These are phyloP conservation scores for Hypoxylon subgilvum DNA, from an alignment of 495 filamentous ascomycete species.

Conservation along the genomic window DNA sequence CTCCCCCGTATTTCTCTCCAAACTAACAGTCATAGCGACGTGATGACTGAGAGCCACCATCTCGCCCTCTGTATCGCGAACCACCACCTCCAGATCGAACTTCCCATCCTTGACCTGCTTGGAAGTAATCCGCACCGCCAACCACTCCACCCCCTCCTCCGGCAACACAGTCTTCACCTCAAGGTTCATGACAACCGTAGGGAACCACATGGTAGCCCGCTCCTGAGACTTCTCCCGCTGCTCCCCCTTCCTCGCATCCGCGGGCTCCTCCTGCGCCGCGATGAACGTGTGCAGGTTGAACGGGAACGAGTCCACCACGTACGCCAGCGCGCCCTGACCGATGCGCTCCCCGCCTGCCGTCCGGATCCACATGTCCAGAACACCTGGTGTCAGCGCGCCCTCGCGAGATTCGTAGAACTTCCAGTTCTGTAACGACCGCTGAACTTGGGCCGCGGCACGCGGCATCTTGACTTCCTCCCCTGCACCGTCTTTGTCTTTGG, in stretches of 20 bases:
- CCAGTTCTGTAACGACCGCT: slow-evolving; percentile 59
- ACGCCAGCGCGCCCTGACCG: slow-evolving; percentile 63
- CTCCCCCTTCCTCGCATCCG: not conserved
- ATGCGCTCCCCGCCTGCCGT: slow-evolving; percentile 57
- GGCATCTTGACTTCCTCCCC: slow-evolving; percentile 49
- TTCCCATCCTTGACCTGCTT: slow-evolving; percentile 67
- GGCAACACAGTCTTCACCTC: slow-evolving; percentile 71
- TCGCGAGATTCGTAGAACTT: slow-evolving; percentile 62
- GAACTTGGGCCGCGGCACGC: slow-evolving; percentile 53
- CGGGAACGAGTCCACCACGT: slow-evolving; percentile 60
- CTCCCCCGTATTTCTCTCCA: slow-evolving; percentile 40
- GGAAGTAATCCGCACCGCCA: slow-evolving; percentile 63
- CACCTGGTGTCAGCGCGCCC: slow-evolving; percentile 47
- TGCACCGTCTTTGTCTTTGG: slow-evolving; percentile 46
- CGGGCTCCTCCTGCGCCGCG: slow-evolving; percentile 2
- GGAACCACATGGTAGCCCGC: slow-evolving; percentile 68
- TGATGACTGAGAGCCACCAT: slow-evolving; percentile 69
- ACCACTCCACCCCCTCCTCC: slow-evolving; percentile 65
- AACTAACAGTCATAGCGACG: slow-evolving; percentile 62
- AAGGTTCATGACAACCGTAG: slow-evolving; percentile 72
- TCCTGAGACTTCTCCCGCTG: not conserved
- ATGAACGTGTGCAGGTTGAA: slow-evolving; percentile 37
- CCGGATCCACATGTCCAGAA: slow-evolving; percentile 72
- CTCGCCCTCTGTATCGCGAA: slow-evolving; percentile 63
- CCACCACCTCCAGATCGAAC: slow-evolving; percentile 67